These are phyloP conservation scores for Artomyces pyxidatus DNA, from an alignment of 768 basidiomycete species.

Conservation along the genomic window DNA sequence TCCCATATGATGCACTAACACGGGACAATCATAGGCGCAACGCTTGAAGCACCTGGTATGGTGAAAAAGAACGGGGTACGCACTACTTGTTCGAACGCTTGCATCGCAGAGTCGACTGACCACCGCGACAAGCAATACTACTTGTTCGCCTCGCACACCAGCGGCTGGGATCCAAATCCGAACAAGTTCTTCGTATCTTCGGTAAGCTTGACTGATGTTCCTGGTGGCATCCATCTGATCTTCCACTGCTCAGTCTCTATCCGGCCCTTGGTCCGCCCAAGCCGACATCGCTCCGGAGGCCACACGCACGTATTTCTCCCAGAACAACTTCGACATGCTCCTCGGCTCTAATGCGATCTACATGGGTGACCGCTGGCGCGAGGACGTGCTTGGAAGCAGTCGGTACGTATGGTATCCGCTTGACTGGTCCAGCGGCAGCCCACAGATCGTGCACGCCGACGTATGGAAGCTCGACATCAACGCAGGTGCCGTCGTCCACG, in stretches of 20 bases:
- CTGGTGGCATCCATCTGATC: not conserved
- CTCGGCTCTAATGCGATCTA: conserved; percentile 45
- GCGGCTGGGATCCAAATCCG: conserved; percentile 50
- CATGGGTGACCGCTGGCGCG: conserved; percentile 60
- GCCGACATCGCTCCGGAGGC: conserved; percentile 45
- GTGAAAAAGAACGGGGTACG: conserved; percentile 46
- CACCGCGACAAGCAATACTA: conserved; percentile 35
- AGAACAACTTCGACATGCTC: conserved; percentile 48
- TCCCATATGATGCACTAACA: not conserved
- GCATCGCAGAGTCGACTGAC: conserved; percentile 4
- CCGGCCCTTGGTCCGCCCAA: conserved; percentile 49
- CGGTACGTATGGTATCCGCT: conserved; percentile 57
- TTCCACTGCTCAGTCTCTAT: conserved; percentile 31
- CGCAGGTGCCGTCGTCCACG: conserved; percentile 26
- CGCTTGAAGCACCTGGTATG: conserved; percentile 54
- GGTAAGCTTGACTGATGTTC: conserved; percentile 24
- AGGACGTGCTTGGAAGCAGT: conserved; percentile 44
- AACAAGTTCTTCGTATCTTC: conserved; percentile 50
- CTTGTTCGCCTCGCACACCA: conserved; percentile 52
- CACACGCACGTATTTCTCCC: conserved; percentile 51
- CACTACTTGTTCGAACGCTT: not conserved
- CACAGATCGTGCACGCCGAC: conserved; percentile 46
- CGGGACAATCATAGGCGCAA: too few relatives aligned
- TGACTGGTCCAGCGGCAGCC: conserved; percentile 44
- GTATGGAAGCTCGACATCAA: conserved; percentile 47